Evolutionary conservation across 495 filamentous ascomycete species (phyloP), one percentile per base, ranked within the genome.

Genomic region (Lophium mytilinum): DNA sequence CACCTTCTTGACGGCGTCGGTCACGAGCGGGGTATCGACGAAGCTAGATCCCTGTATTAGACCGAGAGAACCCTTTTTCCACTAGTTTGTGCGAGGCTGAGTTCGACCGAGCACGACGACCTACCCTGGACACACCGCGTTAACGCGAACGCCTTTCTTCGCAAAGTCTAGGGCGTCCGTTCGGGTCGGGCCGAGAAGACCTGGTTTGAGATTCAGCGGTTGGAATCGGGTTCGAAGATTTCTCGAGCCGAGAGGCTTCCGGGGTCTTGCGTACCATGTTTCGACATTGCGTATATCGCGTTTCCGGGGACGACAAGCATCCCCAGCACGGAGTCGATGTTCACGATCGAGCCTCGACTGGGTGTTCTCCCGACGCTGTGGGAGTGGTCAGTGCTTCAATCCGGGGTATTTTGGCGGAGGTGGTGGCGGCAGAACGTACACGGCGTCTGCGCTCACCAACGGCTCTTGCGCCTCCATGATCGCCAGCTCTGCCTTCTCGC

Each of bases 391-490:
- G 45, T 34, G 12, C 11, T 30, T 6, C 6, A 30, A 6, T 30
- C 24, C 24, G 24, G 24, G 24, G 24, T n/a, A n/a, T n/a, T n/a
- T n/a, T n/a, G n/a, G n/a, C n/a, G n/a, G n/a, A n/a, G n/a, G n/a
- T n/a, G n/a, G n/a, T n/a, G n/a, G n/a, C n/a, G n/a, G n/a, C n/a
- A 24, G 35, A 36, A 51, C 24, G 35, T 14, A 51, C 24, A 51
- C 18, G n/a, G 14, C 18, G 35, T 51, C 49, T 17, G 3, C 24
- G 12, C 14, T 11, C 9, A 15, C n/a, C 4, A 72, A n/a, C 43
- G 43, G 43, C 70, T 75, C 69, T 53, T 78, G 76, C 47, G 61
- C 69, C 37, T 76, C 46, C 76, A 80, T 78, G 61, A 76, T 70
- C 56, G 60, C 65, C 42, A 79, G 67, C 46, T 76, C 50, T n/a